Base-by-base conservation (phyloP, 345 rosid species). In the Erysimum cheiranthoides region DNA sequence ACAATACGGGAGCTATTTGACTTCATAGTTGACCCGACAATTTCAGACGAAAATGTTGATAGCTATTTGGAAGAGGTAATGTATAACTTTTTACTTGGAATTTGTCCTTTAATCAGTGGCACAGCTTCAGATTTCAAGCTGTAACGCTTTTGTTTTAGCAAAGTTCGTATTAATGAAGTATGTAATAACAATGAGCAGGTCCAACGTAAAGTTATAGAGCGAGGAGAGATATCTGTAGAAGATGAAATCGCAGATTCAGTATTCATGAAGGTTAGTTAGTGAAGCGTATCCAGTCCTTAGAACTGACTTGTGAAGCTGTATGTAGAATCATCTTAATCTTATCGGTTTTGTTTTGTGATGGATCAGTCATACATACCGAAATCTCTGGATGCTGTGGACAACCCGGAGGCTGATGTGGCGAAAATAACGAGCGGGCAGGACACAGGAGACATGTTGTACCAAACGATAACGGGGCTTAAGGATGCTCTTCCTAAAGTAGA, bases 191-290 rank as follows among this genome's bases (percentile, higher is more conserved):
- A 12, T 5, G 9, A 56, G 73, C 82, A 94, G 98, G 82, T 89
- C 82, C 99, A 92, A 72, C 86, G 85, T 66, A 92, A 80, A 79
- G 86, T 89, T 64, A 78, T 76, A 68, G 82, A 80, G 12, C 85
- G 99, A 76, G 96, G 89, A 76, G 90, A 85, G 56, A 75, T 83
- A 34, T 88, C 93, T 1, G 86, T 62, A 13, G 99, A 95, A 71
- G 99, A 92, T 78, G 96, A 90, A 84, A 95, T 95, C 30, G 96
- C 96, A 1, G 97, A 95, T 78, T 85, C 96, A 10, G 97, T 95
- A 54, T 95, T 95, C 51, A 78, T 92, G 73, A 93, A 95, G 97
- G 99, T 90, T 46, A 70, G 99, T 90, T 46, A 70, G 89, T 79
- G 54, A 40, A 70, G 32, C 54, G 32, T 70, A 47, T n/a, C 1